Conservation (phyloP, 2,329 filamentous ascomycete genomes). For the Remersonia thermophila region DNA sequence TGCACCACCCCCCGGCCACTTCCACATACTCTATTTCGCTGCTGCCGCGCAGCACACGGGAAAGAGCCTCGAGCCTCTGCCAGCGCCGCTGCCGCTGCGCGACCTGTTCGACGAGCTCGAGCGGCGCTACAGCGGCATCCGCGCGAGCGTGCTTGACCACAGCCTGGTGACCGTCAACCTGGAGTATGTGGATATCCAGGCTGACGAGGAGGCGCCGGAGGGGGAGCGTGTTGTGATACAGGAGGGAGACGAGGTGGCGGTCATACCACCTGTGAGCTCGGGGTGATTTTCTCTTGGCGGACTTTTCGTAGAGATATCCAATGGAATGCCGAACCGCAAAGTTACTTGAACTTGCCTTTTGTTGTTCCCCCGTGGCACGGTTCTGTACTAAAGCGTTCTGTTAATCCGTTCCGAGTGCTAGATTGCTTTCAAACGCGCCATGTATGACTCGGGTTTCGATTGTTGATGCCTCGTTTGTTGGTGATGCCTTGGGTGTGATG, state of each 20-base stretch:
- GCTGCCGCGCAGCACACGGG: slow-evolving; percentile 57
- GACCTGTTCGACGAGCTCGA: slow-evolving; percentile 59
- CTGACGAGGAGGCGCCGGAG: slow-evolving; percentile 27
- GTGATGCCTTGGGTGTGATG: too few relatives aligned
- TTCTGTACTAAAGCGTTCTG: too few relatives aligned
- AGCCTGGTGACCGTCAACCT: slow-evolving; percentile 71
- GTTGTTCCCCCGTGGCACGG: too few relatives aligned
- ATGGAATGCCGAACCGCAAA: too few relatives aligned
- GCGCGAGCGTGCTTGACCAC: slow-evolving; percentile 53
- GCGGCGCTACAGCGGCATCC: slow-evolving; percentile 56
- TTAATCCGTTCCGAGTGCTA: too few relatives aligned
- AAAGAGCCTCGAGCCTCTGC: slow-evolving; percentile 52
- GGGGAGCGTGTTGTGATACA: slow-evolving; percentile 43
- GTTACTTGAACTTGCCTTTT: too few relatives aligned
- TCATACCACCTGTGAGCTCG: slow-evolving; percentile 81
- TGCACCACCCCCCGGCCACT: slow-evolving; percentile 49
- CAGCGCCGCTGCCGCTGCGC: slow-evolving; percentile 51
- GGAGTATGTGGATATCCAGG: slow-evolving; percentile 61
- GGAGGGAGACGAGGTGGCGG: slow-evolving; percentile 70
- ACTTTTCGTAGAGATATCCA: too few relatives aligned
- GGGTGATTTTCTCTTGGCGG: slow-evolving; percentile 35
- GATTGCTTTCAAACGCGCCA: too few relatives aligned
- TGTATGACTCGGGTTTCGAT: too few relatives aligned
- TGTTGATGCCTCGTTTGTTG: too few relatives aligned
- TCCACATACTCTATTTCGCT: slow-evolving; percentile 74